Evolutionary conservation across 176 grass and related monocot genomes (phyloP).

Genomic region (Eleusine coracana): DNA sequence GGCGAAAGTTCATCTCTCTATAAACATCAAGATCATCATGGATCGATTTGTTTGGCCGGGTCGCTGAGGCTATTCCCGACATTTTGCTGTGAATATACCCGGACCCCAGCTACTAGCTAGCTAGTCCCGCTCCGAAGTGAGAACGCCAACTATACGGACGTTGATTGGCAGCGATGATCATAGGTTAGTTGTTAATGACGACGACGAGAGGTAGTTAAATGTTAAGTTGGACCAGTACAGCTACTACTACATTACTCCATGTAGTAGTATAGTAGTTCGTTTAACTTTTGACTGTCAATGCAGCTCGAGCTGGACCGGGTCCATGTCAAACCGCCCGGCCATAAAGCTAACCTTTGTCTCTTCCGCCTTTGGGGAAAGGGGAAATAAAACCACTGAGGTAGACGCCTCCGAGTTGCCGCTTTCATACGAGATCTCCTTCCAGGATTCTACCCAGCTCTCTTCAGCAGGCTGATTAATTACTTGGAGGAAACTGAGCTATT

Average conservation of each 20-base stretch:
- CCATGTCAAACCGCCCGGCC: slow-evolving; percentile 29
- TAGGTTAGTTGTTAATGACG: neutral
- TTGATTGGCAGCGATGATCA: neutral
- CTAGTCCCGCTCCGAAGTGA: neutral
- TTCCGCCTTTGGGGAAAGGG: neutral
- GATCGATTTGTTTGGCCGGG: no score
- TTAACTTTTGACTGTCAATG: slow-evolving; percentile 1
- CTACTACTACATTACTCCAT: neutral
- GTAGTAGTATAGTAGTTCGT: neutral
- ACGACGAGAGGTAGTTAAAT: neutral
- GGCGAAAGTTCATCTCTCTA: no score
- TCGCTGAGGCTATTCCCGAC: no score
- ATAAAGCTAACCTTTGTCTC: slow-evolving; percentile 40
- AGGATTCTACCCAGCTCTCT: neutral
- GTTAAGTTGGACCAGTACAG: neutral
- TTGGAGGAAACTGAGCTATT: neutral
- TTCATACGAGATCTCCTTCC: neutral
- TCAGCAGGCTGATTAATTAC: neutral
- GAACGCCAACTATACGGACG: neutral
- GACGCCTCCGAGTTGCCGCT: neutral
- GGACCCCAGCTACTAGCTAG: no score
- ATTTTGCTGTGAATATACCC: no score
- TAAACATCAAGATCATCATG: no score
- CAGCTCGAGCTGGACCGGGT: neutral
- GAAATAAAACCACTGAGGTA: neutral